Conservation (phyloP, 768 basidiomycete species). For the Pleurotus tuoliensis region DNA sequence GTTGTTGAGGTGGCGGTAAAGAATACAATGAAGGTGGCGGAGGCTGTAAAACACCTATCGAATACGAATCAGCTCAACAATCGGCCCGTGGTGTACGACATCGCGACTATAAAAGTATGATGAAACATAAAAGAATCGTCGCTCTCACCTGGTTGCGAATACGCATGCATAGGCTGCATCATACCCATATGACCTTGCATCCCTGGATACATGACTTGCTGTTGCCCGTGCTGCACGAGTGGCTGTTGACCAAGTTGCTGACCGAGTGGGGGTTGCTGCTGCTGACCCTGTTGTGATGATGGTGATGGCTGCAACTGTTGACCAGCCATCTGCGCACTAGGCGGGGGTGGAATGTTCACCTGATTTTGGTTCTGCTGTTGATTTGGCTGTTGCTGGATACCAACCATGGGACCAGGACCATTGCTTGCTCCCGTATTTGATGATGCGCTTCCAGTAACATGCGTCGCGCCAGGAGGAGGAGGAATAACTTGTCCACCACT, state of each 20-base stretch:
- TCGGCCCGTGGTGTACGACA: too few relatives aligned
- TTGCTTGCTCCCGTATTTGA: conserved; percentile 11
- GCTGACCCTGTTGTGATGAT: conserved; percentile 12
- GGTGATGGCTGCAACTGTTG: conserved; percentile 9
- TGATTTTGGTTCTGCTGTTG: conserved; percentile 27
- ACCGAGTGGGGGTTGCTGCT: conserved; percentile 22
- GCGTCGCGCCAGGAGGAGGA: conserved; percentile 7
- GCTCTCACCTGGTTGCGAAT: neutral
- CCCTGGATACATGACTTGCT: conserved; percentile 4
- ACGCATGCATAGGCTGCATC: neutral
- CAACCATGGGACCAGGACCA: conserved; percentile 16
- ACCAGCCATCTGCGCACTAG: conserved; percentile 16
- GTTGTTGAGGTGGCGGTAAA: neutral
- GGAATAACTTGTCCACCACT: conserved; percentile 1
- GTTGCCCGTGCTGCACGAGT: conserved; percentile 10
- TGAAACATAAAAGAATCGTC: too few relatives aligned
- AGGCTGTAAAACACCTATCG: neutral
- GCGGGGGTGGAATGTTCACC: conserved; percentile 32
- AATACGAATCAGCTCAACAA: too few relatives aligned
- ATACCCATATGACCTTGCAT: neutral
- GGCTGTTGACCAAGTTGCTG: conserved; percentile 25
- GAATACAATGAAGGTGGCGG: conserved; percentile 11
- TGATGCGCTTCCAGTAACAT: conserved; percentile 7
- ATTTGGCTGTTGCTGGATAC: conserved; percentile 5
- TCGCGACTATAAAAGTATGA: too few relatives aligned